Evolutionary conservation across 2,329 filamentous ascomycete genomes (phyloP), one percentile per base, ranked within the genome.

Genomic region (Fonsecaea monophora): DNA sequence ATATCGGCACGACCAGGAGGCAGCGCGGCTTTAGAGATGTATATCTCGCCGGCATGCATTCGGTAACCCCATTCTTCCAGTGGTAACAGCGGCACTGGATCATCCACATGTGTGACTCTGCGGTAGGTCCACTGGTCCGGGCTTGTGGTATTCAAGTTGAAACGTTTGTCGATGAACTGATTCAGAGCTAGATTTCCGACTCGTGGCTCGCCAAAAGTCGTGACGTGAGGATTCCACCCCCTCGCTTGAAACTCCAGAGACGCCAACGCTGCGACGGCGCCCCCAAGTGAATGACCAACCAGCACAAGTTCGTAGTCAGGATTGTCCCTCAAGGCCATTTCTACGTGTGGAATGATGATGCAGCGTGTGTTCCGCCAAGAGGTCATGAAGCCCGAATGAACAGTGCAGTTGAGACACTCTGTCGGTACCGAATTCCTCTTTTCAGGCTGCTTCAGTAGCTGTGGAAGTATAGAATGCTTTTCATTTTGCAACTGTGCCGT

Each of bases 251-350:
- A 86, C 75, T 99, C 95, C 35, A 97, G 83, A 1, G 87, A 92
- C 0, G 94, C 95, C 3, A 99, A 85, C 1, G 92, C 90, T 2
- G 95, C 94, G 1, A 99, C 92, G 0, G 95, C 94, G 15, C 95
- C 95, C 21, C 95, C 95, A 0, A 99, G 87, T 59, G 92, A 96
- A 77, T 99, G 95, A 0, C 95, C 95, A 7, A 97, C 88, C 2
- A 99, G 83, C 30, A 90, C 88, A 13, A 98, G 80, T 48, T 87
- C 81, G 73, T 96, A 94, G 30, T 86, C 81, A 0, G 91, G 91
- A 74, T 94, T 86, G 50, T 85, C 80, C 15, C 82, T 76, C 30
- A 85, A 82, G 4, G 92, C 81, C 4, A 81, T 78, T 62, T 86
- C 81, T 3, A 99, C 80, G 34, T 88, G 82, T 0, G 90, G 86